Conservation (phyloP, 1,284 basidiomycete genomes). For the Tranzscheliella williamsii region DNA sequence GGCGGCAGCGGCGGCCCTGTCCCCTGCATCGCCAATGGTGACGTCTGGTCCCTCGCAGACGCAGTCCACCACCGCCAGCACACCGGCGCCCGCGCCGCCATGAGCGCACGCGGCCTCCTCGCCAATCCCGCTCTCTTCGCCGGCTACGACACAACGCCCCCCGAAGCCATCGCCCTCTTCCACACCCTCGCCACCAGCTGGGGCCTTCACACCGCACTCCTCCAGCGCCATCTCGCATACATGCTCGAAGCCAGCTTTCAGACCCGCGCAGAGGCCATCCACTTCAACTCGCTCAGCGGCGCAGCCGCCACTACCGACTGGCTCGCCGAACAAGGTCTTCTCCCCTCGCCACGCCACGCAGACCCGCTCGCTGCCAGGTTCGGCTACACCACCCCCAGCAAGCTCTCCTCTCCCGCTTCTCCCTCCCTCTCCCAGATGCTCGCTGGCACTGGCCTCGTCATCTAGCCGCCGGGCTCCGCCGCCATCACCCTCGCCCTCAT, state of each 20-base stretch:
- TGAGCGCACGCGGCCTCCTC: slow-evolving; percentile 68
- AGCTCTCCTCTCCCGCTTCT: too few relatives aligned
- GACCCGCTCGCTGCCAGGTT: slow-evolving; percentile 22
- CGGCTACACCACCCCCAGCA: slow-evolving; percentile 4
- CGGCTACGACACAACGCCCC: slow-evolving; percentile 65
- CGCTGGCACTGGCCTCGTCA: slow-evolving; percentile 14
- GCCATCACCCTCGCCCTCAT: too few relatives aligned
- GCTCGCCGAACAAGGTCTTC: slow-evolving; percentile 61
- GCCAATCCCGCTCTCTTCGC: slow-evolving; percentile 69
- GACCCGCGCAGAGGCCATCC: slow-evolving; percentile 63
- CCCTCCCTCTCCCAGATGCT: not conserved
- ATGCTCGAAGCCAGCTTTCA: slow-evolving; percentile 66
- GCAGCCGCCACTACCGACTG: slow-evolving; percentile 65
- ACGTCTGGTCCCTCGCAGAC: slow-evolving; percentile 66
- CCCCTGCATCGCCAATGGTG: slow-evolving; percentile 68
- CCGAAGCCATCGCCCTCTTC: slow-evolving; percentile 65
- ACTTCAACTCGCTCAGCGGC: slow-evolving; percentile 65
- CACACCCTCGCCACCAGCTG: slow-evolving; percentile 64
- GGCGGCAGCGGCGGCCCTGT: slow-evolving; percentile 63
- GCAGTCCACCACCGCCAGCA: slow-evolving; percentile 63
- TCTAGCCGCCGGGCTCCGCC: too few relatives aligned
- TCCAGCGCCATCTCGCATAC: slow-evolving; percentile 66
- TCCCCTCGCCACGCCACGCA: not conserved
- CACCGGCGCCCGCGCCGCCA: slow-evolving; percentile 66
- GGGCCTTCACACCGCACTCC: slow-evolving; percentile 65